Evolutionary conservation across 257 asterid species (phyloP).

Genomic region (Oldenlandia corymbosa): DNA sequence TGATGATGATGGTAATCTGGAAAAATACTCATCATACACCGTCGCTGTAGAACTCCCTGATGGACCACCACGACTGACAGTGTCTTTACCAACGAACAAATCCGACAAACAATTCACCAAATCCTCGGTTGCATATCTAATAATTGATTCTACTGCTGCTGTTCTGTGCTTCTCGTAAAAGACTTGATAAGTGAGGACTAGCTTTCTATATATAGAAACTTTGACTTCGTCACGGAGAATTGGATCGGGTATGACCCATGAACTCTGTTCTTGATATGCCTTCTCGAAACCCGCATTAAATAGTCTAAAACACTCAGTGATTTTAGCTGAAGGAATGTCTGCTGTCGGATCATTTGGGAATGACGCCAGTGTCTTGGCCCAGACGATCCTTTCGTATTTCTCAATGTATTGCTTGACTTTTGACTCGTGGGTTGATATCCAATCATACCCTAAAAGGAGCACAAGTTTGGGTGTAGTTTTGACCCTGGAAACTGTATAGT

Average conservation of each 20-base stretch:
- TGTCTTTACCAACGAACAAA: constrained; percentile 32
- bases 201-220: constrained; percentile 30
- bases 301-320: constrained; percentile 29
- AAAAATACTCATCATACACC: too few species aligned
- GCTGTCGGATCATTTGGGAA: constrained; percentile 44
- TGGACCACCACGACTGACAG: too few species aligned
- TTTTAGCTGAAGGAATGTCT: constrained; percentile 30
- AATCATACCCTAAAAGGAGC: constrained; percentile 55
- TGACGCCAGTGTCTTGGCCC: constrained; percentile 41
- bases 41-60: too few species aligned
- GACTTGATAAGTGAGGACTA: constrained; percentile 38
- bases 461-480: constrained; percentile 52
- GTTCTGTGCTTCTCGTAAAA: constrained; percentile 37
- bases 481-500: constrained; percentile 70
- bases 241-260: constrained; percentile 77
- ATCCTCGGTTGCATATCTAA: constrained; percentile 79
- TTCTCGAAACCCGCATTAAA: constrained; percentile 49
- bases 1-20: too few species aligned
- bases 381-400: constrained; percentile 51
- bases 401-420: constrained; percentile 47
- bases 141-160: too few species aligned
- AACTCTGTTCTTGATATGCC: constrained; percentile 34
- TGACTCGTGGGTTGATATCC: constrained; percentile 46
- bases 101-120: constrained; percentile 61
- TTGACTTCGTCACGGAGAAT: constrained; percentile 42